These are phyloP conservation scores for Fremontodendron californicum DNA, from an alignment of 345 rosid genomes.

Conservation along the genomic window DNA sequence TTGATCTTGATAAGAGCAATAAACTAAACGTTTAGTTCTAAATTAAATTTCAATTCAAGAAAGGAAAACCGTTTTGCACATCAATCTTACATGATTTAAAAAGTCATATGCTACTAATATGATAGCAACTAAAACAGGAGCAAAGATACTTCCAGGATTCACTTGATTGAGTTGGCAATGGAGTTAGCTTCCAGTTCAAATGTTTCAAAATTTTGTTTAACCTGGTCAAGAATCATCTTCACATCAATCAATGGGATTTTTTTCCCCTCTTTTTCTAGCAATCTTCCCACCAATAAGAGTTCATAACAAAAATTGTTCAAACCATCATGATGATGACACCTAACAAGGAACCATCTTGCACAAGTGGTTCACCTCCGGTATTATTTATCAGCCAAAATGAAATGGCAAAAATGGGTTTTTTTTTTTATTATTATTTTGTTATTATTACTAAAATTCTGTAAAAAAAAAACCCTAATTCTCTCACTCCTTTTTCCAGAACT, in stretches of 20 bases:
- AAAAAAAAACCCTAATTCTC: no score
- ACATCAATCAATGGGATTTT: not conserved
- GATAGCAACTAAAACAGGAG: not conserved
- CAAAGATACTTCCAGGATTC: not conserved
- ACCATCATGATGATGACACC: slow-evolving; percentile 24
- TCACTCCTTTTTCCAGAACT: no score
- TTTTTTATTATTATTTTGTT: no score
- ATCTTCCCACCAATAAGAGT: not conserved
- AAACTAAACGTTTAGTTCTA: no score
- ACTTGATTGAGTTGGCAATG: not conserved
- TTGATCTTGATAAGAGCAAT: no score
- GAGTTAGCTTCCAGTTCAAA: not conserved
- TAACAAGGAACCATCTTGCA: slow-evolving; percentile 24
- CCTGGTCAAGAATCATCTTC: not conserved
- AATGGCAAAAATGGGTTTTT: not conserved
- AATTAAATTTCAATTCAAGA: not conserved
- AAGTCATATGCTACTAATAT: not conserved
- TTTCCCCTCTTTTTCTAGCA: not conserved
- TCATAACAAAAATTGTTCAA: not conserved
- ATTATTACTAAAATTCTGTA: no score
- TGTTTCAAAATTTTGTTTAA: not conserved
- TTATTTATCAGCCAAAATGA: not conserved
- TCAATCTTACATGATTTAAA: not conserved
- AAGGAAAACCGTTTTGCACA: not conserved
- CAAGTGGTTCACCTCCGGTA: slow-evolving; percentile 15